Percentiles rank a stretch among this genome's conserved stretches.
phyloP scores from a whole-genome alignment of 2,329 filamentous ascomycete genomes.

The Endothia cerciana region DNA sequence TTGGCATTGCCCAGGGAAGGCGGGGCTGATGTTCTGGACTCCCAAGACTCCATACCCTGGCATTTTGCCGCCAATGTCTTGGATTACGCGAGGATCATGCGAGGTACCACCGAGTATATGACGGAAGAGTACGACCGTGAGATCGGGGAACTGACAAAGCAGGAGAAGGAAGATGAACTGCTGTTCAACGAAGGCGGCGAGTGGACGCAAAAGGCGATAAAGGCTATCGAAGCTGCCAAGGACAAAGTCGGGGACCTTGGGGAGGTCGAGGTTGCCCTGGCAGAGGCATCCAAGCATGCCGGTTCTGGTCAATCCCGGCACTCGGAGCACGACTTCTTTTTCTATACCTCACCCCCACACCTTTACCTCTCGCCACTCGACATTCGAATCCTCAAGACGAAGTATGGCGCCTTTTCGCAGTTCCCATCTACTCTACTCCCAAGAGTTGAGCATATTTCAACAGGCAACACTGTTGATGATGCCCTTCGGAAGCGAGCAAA shows the following conservation, averaged over 20 bases:
- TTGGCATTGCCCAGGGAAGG: conserved; percentile 86
- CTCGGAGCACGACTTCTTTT: conserved; percentile 68
- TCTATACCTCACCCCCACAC: conserved; percentile 85
- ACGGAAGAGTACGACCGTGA: conserved; percentile 77
- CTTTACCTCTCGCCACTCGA: conserved; percentile 90
- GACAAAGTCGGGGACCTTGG: conserved; percentile 65
- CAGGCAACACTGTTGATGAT: conserved; percentile 86
- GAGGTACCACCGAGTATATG: conserved; percentile 90
- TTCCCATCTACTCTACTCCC: conserved; percentile 88
- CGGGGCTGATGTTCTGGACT: conserved; percentile 67
- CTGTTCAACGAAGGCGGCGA: conserved; percentile 92
- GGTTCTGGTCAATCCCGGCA: conserved; percentile 31
- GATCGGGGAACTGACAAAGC: conserved; percentile 71
- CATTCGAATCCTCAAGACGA: conserved; percentile 88
- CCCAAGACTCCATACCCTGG: conserved; percentile 85
- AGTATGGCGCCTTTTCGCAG: conserved; percentile 79
- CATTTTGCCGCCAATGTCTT: conserved; percentile 91
- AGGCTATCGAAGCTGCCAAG: conserved; percentile 73
- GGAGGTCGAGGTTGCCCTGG: conserved; percentile 35
- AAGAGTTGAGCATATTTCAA: conserved; percentile 85
- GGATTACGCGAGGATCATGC: conserved; percentile 95
- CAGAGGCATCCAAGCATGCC: conserved; percentile 32
- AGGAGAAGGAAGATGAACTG: conserved; percentile 87
- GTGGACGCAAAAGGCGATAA: conserved; percentile 86
- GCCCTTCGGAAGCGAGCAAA: conserved; percentile 81